These are phyloP conservation scores for Yamadazyma akitaensis DNA, from an alignment of 805 yeast species.

Conservation along the genomic window DNA sequence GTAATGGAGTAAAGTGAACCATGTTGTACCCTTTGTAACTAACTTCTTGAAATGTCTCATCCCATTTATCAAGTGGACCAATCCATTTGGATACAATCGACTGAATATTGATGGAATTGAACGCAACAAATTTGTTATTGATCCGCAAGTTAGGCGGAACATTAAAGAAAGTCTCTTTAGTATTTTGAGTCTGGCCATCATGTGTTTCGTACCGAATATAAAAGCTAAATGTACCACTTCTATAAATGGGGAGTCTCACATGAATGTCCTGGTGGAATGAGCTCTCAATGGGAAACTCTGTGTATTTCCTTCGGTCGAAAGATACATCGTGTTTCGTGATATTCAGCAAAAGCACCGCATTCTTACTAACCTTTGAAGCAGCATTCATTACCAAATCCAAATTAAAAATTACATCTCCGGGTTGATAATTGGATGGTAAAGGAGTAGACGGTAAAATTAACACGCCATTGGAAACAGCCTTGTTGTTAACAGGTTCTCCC, in stretches of 20 bases:
- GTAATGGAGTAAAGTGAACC: slow-evolving; percentile 95
- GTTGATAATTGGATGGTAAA: slow-evolving; percentile 26
- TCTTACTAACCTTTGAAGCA: slow-evolving; percentile 66
- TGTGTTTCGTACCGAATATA: slow-evolving; percentile 51
- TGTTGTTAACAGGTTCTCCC: slow-evolving; percentile 45
- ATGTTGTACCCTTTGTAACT: slow-evolving; percentile 82
- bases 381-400: slow-evolving; percentile 69
- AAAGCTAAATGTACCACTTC: slow-evolving; percentile 79
- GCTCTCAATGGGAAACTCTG: slow-evolving; percentile 47
- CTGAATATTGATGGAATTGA: slow-evolving; percentile 78
- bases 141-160: slow-evolving; percentile 74
- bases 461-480: slow-evolving; percentile 43
- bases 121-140: slow-evolving; percentile 54
- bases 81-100: slow-evolving; percentile 90
- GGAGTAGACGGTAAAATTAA: slow-evolving; percentile 48
- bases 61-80: slow-evolving; percentile 71
- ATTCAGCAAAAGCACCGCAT: slow-evolving; percentile 73
- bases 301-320: slow-evolving; percentile 58
- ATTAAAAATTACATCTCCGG: slow-evolving; percentile 42
- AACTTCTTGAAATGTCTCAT: slow-evolving; percentile 55
- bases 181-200: slow-evolving; percentile 21
- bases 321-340: slow-evolving; percentile 45
- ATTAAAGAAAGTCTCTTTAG: slow-evolving; percentile 65
- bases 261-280: slow-evolving; percentile 62
- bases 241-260: slow-evolving; percentile 57